Conservation (phyloP, 2,329 filamentous ascomycete genomes). For the Coniella lustricola region DNA sequence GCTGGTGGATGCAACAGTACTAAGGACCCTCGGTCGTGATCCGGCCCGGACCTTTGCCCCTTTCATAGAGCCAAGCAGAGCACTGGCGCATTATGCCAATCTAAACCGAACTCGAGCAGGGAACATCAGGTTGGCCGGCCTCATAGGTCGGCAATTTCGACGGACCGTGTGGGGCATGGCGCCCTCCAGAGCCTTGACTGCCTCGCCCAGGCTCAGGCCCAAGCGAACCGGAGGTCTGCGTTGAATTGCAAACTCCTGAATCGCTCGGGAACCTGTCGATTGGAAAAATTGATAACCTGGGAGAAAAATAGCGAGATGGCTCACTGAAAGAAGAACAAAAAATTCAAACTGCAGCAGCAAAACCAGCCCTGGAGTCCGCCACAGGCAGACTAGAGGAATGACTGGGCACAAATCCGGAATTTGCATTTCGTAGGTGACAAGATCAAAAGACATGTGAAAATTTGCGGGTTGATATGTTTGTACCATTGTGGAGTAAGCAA, state of each 20-base stretch:
- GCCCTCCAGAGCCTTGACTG: constrained; percentile 47
- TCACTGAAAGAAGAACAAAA: constrained; percentile 73
- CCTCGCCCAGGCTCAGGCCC: constrained; percentile 59
- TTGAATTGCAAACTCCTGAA: constrained; percentile 38
- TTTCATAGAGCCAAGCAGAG: too few relatives aligned
- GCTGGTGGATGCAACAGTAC: too few relatives aligned
- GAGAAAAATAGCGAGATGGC: constrained; percentile 55
- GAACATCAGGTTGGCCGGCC: too few relatives aligned
- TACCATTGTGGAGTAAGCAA: too few relatives aligned
- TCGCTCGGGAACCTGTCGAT: constrained; percentile 89
- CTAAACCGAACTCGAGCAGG: too few relatives aligned
- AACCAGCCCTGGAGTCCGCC: constrained; percentile 66
- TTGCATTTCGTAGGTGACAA: constrained; percentile 30
- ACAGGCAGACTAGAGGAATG: constrained; percentile 58
- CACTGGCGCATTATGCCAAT: too few relatives aligned
- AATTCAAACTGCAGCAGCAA: constrained; percentile 79
- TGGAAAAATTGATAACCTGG: constrained; percentile 77
- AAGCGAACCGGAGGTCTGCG: constrained; percentile 55
- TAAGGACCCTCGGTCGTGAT: too few relatives aligned
- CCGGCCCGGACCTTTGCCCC: too few relatives aligned
- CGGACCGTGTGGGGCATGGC: constrained; percentile 86
- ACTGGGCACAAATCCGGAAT: constrained; percentile 79
- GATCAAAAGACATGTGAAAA: constrained; percentile 26
- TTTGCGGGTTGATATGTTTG: constrained; percentile 23
- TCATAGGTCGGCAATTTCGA: constrained; percentile 86